Evolutionary conservation across 75 land plant species (phyloP).

Genomic region (Picea glauca): DNA sequence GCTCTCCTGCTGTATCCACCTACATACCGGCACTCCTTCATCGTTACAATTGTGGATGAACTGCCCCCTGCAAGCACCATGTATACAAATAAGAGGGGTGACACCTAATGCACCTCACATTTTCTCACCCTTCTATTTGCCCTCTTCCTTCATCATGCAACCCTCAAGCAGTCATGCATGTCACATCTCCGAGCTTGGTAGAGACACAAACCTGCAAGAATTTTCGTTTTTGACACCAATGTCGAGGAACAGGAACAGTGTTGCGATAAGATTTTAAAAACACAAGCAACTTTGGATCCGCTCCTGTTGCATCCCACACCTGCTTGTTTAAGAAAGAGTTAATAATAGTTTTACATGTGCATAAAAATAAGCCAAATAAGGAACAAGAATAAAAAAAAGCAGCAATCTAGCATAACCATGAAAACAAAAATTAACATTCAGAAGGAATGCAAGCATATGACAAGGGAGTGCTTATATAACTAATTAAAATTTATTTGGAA

Average conservation of each 20-base stretch:
- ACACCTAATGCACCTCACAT: slow-evolving; percentile 56
- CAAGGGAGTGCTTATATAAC: neutral
- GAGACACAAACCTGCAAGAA: slow-evolving; percentile 86
- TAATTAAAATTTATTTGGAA: neutral
- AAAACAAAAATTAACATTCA: too few relatives aligned
- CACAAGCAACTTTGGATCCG: slow-evolving; percentile 95
- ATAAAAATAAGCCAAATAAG: neutral
- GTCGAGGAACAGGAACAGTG: slow-evolving; percentile 99
- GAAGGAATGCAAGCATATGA: neutral
- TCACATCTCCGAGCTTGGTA: slow-evolving; percentile 3
- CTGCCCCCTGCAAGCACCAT: slow-evolving; percentile 96
- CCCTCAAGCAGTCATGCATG: slow-evolving; percentile 15
- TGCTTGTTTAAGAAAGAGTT: slow-evolving; percentile 13
- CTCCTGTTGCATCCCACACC: slow-evolving; percentile 99
- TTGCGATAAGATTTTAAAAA: slow-evolving; percentile 91
- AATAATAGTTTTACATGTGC: neutral
- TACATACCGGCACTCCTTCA: slow-evolving; percentile 55
- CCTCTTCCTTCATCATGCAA: slow-evolving; percentile 10
- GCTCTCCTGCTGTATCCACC: slow-evolving; percentile 50
- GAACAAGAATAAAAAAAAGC: neutral
- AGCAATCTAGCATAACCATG: neutral
- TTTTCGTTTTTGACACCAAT: slow-evolving; percentile 99
- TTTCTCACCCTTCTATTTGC: slow-evolving; percentile 44
- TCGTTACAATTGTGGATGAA: slow-evolving; percentile 39
- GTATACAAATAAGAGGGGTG: slow-evolving; percentile 90